Percentiles rank a stretch among this genome's conserved stretches.
These are phyloP conservation scores for Talaromyces wortmannii DNA, from an alignment of 495 filamentous ascomycete species.

Conservation along the genomic window DNA sequence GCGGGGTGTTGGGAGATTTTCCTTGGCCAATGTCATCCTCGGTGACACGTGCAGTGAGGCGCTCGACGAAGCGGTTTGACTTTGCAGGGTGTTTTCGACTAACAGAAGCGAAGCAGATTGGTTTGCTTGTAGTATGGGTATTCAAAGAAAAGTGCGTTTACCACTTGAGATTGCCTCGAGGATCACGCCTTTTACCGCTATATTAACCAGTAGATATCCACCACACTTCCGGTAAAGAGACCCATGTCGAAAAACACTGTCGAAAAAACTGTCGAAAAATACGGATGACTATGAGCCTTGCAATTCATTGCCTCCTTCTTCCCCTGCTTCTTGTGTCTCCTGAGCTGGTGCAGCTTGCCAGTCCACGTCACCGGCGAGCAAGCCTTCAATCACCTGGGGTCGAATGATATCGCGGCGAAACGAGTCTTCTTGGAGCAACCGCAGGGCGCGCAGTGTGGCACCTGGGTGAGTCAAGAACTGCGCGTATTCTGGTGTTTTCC, in stretches of 20 bases:
- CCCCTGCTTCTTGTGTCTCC: conserved; percentile 7
- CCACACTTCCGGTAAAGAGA: no score
- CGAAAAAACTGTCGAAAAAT: no score
- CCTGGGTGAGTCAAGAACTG: conserved; percentile 78
- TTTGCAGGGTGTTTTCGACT: not conserved
- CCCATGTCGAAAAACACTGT: no score
- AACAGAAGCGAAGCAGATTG: not conserved
- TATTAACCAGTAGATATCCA: no score
- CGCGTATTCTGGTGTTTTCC: conserved; percentile 71
- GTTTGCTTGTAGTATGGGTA: no score
- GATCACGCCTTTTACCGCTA: no score
- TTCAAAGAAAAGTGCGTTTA: no score
- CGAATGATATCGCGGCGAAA: conserved; percentile 79
- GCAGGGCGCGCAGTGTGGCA: conserved; percentile 73
- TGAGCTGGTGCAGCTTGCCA: conserved; percentile 13
- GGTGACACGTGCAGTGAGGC: conserved; percentile 3
- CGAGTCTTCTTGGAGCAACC: conserved; percentile 73
- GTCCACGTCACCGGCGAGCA: conserved; percentile 46
- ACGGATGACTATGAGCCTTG: not conserved
- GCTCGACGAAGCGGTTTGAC: not conserved
- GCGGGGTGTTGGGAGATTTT: not conserved
- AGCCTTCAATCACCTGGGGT: conserved; percentile 58
- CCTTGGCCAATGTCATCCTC: not conserved
- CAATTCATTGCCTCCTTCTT: not conserved
- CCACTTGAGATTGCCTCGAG: no score